Conservation (phyloP, 371 early-diverging fungal genomes). For the Circinella umbellata region DNA sequence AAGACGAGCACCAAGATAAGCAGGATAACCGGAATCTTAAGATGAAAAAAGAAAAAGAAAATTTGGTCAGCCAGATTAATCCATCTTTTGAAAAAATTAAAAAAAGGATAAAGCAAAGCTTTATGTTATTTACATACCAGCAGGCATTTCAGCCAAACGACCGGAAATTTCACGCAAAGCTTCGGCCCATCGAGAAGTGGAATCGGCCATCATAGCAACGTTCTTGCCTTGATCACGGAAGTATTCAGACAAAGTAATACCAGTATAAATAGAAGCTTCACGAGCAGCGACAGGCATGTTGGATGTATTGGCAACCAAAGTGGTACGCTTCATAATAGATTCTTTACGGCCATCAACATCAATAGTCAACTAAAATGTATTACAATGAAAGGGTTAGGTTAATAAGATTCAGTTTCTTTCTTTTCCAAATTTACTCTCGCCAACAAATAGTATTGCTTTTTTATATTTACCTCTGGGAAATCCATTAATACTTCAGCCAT, state of each 20-base stretch:
- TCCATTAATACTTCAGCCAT: conserved; percentile 99
- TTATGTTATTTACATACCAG: conserved; percentile 55
- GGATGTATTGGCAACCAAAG: conserved; percentile 99
- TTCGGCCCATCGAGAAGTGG: conserved; percentile 99
- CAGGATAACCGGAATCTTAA: conserved; percentile 98
- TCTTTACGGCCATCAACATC: conserved; percentile 94
- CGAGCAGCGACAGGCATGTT: conserved; percentile 99
- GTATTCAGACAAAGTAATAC: conserved; percentile 99
- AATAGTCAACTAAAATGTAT: conserved; percentile 70
- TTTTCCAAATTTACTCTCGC: no score
- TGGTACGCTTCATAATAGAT: conserved; percentile 99
- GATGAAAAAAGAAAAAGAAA: neutral
- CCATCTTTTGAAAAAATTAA: no score
- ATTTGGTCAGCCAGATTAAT: no score
- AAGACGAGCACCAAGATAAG: conserved; percentile 99
- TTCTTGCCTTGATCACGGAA: conserved; percentile 99
- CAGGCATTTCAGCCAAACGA: conserved; percentile 99
- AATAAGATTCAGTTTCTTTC: no score
- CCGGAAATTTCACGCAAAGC: conserved; percentile 99
- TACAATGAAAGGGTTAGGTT: no score
- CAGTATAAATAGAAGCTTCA: conserved; percentile 99
- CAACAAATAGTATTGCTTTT: neutral
- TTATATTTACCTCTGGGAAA: conserved; percentile 86
- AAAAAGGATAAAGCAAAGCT: no score
- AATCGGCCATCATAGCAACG: conserved; percentile 99